These are phyloP conservation scores for Tylopilus rubrobrunneus DNA, from an alignment of 768 basidiomycete species.

Conservation along the genomic window DNA sequence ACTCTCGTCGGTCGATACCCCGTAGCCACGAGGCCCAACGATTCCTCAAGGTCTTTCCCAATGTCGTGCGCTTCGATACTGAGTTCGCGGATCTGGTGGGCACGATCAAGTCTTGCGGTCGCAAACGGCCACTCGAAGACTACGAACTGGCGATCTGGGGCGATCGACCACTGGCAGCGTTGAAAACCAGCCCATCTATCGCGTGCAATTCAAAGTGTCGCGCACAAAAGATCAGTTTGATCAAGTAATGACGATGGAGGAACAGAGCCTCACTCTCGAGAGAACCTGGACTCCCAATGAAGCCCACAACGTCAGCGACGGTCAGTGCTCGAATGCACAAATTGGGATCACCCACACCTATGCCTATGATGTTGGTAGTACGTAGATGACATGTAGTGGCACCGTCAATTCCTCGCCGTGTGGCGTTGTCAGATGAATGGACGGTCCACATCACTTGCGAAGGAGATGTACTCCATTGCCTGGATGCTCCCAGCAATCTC, in stretches of 20 bases:
- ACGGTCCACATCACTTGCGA: conserved; percentile 26
- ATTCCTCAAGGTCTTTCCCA: conserved; percentile 18
- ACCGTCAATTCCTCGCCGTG: neutral
- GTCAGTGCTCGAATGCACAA: conserved; percentile 21
- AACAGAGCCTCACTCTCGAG: conserved; percentile 17
- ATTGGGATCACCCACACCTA: conserved; percentile 25
- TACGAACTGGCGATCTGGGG: conserved; percentile 9
- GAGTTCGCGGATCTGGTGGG: conserved; percentile 3
- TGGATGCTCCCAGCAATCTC: conserved; percentile 15
- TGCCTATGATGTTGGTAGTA: conserved; percentile 21
- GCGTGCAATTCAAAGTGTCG: conserved; percentile 8
- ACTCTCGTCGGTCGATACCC: too few species aligned
- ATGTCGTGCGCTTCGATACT: conserved; percentile 20
- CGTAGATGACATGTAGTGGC: neutral
- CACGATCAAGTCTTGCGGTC: conserved; percentile 23
- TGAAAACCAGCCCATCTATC: conserved; percentile 20
- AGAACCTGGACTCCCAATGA: conserved; percentile 24
- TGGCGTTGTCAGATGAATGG: conserved; percentile 20
- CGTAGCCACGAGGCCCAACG: too few species aligned
- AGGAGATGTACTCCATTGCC: conserved; percentile 8
- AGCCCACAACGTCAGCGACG: conserved; percentile 21
- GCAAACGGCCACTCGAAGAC: conserved; percentile 15
- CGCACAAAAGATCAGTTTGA: conserved; percentile 8
- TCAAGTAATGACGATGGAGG: conserved; percentile 16
- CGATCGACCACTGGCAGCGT: conserved; percentile 12